Percentiles rank a stretch among this genome's conserved stretches.
phyloP scores from a whole-genome alignment of 345 rosid species.

The Gossypium raimondii region DNA sequence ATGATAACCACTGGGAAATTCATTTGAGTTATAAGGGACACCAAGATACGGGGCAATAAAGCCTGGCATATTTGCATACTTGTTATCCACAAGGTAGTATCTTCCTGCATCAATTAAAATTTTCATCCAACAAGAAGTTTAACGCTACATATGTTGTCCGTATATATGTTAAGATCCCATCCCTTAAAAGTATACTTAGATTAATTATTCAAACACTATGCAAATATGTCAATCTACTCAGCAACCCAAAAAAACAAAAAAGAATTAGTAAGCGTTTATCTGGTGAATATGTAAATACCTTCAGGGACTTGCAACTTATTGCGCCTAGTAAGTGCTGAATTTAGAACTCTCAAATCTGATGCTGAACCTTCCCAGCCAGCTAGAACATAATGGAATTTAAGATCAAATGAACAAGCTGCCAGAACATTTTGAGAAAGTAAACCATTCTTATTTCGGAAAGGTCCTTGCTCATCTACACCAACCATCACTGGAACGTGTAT shows the following conservation, averaged over 20 bases:
- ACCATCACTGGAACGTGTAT: conserved; percentile 83
- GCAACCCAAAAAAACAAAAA: not conserved
- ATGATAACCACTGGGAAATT: conserved; percentile 39
- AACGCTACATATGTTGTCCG: not conserved
- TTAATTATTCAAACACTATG: not conserved
- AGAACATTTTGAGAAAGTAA: conserved; percentile 78
- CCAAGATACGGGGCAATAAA: conserved; percentile 67
- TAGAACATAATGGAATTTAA: conserved; percentile 74
- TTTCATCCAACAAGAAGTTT: conserved; percentile 8
- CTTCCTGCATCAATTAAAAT: conserved; percentile 46
- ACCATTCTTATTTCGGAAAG: conserved; percentile 68
- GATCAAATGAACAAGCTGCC: conserved; percentile 77
- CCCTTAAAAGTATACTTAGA: not conserved
- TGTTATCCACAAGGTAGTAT: conserved; percentile 71
- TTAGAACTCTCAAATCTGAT: conserved; percentile 66
- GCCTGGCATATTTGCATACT: conserved; percentile 64
- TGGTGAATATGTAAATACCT: conserved; percentile 36
- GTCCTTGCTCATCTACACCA: conserved; percentile 91
- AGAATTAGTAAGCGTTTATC: not conserved
- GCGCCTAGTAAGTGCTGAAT: conserved; percentile 69
- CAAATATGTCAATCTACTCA: not conserved
- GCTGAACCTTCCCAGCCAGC: conserved; percentile 99
- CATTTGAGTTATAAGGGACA: conserved; percentile 36
- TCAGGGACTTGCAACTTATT: conserved; percentile 66
- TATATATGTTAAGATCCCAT: not conserved